Evolutionary conservation across 2,329 filamentous ascomycete genomes (phyloP), one percentile per base, ranked within the genome.

Genomic region (Domatiomyces catenatus): DNA sequence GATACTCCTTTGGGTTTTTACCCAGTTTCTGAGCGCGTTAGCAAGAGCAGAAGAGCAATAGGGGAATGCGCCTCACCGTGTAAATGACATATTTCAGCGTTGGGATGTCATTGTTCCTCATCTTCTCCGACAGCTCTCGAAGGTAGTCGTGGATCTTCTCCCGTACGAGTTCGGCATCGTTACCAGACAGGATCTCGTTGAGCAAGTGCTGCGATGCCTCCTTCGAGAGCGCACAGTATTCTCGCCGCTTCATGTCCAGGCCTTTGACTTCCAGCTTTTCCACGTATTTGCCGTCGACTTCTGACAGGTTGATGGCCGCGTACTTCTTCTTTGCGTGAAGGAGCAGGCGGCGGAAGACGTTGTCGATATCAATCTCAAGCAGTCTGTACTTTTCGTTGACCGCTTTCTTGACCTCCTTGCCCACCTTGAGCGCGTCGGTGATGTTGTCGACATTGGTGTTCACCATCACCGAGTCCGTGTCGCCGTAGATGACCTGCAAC

Each of bases 381-480:
- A 95, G 76, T 61, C 76, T 84, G 67, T 98, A 98, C 55, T 84
- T 81, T 60, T 94, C 86, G 63, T 98, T 98, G 69, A 98, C 92
- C 20, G 86, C 80, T 60, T 81, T 83, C 70, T 95, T 96, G 75
- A 98, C 96, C 56, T 96, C 87, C 44, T 87, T 82, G 51, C 92
- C 93, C 48, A 98, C 84, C 63, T 85, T 89, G 60, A 95, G 72
- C 1, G 92, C 92, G 61, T 94, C 88, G 28, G 85, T 80, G 26
- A 96, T 84, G 58, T 85, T 94, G 67, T 95, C 86, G 50, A 92
- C 88, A 63, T 96, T 96, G 56, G 92, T 94, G 63, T 98, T 98
- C 73, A 98, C 96, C 92, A 98, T 98, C 69, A 98, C 92, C 7
- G 92, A 98, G 68, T 98, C 92, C 10, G 92, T 98, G 69, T 98